These are phyloP conservation scores for Neurospora sp. DNA, from an alignment of 495 filamentous ascomycete species.

Conservation along the genomic window DNA sequence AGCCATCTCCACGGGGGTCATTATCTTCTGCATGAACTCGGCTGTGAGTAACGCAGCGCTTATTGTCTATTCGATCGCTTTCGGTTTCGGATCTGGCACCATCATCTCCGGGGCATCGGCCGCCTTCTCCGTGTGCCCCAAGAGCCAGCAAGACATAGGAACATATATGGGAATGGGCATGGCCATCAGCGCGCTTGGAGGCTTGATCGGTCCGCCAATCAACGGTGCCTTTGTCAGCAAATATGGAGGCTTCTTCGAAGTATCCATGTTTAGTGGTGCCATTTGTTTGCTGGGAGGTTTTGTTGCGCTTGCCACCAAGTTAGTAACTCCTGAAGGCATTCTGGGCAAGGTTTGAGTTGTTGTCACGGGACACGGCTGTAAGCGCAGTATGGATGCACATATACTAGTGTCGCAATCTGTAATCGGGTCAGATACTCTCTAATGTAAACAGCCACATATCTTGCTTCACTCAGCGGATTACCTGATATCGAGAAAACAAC, in stretches of 20 bases:
- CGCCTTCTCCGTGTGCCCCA: conserved; percentile 31
- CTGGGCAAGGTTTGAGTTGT: conserved; percentile 10
- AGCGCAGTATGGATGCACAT: not conserved
- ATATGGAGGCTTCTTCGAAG: conserved; percentile 31
- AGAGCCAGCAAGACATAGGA: conserved; percentile 35
- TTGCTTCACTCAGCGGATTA: not conserved
- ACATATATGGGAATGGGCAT: conserved; percentile 49
- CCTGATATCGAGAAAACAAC: not conserved
- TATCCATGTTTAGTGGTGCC: conserved; percentile 38
- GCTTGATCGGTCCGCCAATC: conserved; percentile 45
- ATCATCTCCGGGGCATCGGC: conserved; percentile 37
- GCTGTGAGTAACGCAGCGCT: conserved; percentile 27
- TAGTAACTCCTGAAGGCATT: conserved; percentile 19
- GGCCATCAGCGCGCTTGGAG: conserved; percentile 31
- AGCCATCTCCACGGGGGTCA: conserved; percentile 26
- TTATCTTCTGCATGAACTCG: conserved; percentile 32
- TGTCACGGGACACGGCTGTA: not conserved
- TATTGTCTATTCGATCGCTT: conserved; percentile 24
- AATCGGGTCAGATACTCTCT: not conserved
- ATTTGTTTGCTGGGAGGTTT: conserved; percentile 25
- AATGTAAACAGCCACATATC: not conserved
- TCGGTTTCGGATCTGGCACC: conserved; percentile 33
- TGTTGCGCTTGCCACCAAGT: conserved; percentile 20
- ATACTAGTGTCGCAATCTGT: not conserved
- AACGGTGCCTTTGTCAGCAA: conserved; percentile 37